Percentiles rank a stretch among this genome's conserved stretches.
Evolutionary conservation across 2,329 filamentous ascomycete species (phyloP).

Genomic region (Neonectria punicea): DNA sequence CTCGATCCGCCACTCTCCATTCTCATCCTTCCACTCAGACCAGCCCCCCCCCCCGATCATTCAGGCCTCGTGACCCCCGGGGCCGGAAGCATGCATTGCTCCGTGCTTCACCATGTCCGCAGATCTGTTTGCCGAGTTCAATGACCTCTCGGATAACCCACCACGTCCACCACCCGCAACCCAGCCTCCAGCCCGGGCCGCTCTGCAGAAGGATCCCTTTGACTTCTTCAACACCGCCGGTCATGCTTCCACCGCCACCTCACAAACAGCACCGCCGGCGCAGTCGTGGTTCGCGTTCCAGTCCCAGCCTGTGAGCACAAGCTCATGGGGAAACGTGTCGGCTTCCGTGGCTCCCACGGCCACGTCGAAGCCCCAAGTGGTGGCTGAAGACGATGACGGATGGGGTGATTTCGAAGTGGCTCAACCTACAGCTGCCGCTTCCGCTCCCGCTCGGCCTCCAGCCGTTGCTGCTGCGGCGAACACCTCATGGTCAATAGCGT

Average conservation of each 20-base stretch:
- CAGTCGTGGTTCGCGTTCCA: constrained; percentile 49
- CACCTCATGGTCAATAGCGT: background rate
- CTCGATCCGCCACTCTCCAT: constrained; percentile 2
- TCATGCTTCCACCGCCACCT: constrained; percentile 24
- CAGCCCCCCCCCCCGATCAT: background rate
- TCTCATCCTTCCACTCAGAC: background rate
- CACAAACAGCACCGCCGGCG: constrained; percentile 41
- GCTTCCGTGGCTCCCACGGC: constrained; percentile 20
- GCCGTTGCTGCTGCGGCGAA: background rate
- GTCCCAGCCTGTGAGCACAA: constrained; percentile 32
- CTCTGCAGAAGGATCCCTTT: constrained; percentile 45
- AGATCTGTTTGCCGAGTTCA: constrained; percentile 73
- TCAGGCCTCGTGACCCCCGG: constrained; percentile 18
- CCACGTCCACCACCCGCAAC: constrained; percentile 38
- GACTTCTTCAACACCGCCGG: constrained; percentile 35
- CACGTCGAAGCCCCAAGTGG: constrained; percentile 26
- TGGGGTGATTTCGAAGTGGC: constrained; percentile 77
- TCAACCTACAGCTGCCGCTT: constrained; percentile 43
- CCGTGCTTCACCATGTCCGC: constrained; percentile 64
- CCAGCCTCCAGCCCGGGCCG: constrained; percentile 25
- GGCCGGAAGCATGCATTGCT: constrained; percentile 28
- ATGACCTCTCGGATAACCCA: constrained; percentile 56
- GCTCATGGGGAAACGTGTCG: constrained; percentile 31
- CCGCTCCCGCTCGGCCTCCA: background rate
- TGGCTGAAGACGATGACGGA: constrained; percentile 65